Evolutionary conservation across 108 stramenopile species (phyloP).

Genomic region (Aurantiochytrium sp.): DNA sequence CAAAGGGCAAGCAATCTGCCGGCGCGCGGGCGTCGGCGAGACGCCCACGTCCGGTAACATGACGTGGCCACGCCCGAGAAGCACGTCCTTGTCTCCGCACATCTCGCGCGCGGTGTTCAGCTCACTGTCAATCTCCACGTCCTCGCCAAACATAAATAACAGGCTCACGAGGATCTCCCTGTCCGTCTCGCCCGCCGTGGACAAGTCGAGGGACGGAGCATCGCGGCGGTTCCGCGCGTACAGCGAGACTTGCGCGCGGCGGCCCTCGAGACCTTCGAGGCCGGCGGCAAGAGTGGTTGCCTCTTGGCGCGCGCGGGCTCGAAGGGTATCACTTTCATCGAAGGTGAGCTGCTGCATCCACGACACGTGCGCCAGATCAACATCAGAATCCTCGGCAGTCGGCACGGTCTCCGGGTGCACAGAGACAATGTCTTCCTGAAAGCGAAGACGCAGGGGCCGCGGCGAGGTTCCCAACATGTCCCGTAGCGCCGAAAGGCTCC

Average conservation of each 20-base stretch:
- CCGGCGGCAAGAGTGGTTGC: not conserved
- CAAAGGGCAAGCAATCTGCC: not conserved
- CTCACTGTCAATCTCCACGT: slow-evolving; percentile 9
- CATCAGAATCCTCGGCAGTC: not conserved
- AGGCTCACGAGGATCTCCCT: not conserved
- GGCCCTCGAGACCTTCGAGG: not conserved
- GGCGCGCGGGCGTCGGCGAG: not conserved
- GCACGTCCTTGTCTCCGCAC: not conserved
- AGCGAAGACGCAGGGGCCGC: not conserved
- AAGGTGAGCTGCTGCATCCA: slow-evolving; percentile 29
- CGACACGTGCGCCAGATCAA: not conserved
- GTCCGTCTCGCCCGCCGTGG: not conserved
- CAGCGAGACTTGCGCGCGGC: not conserved
- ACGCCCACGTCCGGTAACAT: not conserved
- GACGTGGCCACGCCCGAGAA: not conserved
- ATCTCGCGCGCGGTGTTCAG: not conserved
- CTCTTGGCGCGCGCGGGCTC: not conserved
- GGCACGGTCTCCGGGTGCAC: not conserved
- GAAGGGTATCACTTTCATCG: not conserved
- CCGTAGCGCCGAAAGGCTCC: not conserved
- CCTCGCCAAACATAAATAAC: not conserved
- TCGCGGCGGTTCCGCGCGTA: not conserved
- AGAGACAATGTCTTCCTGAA: not conserved
- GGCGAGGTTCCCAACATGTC: slow-evolving; percentile 1
- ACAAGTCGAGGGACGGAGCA: not conserved